Conservation (phyloP, 352 stramenopile genomes). For the Salisapilia sapeloensis region DNA sequence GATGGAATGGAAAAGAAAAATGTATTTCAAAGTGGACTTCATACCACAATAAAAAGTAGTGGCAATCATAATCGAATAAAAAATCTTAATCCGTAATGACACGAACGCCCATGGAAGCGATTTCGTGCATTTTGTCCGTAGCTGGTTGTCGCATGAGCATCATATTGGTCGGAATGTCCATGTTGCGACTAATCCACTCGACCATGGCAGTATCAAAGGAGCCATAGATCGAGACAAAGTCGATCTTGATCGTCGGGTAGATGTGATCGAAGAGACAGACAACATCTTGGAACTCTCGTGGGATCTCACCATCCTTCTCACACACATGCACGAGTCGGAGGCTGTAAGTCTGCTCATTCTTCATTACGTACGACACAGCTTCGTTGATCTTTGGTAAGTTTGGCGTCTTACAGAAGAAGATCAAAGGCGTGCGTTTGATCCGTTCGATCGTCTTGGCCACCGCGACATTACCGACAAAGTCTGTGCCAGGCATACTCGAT, state of each 20-base stretch:
- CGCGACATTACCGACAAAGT: conserved; percentile 25
- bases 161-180: conserved; percentile 70
- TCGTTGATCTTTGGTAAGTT: conserved; percentile 86
- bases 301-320: conserved; percentile 8
- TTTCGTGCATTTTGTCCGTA: conserved; percentile 53
- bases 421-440: conserved; percentile 61
- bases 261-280: conserved; percentile 79
- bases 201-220: conserved; percentile 57
- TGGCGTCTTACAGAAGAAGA: conserved; percentile 84
- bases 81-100: conserved; percentile 47
- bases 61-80: not conserved
- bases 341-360: conserved; percentile 79
- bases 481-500: conserved; percentile 7
- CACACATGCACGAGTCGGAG: conserved; percentile 75
- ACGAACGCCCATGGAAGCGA: conserved; percentile 55
- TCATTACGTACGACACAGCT: conserved; percentile 78
- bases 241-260: conserved; percentile 83
- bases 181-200: conserved; percentile 54
- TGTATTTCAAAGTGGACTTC: too few species aligned
- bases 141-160: conserved; percentile 83
- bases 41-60: too few species aligned
- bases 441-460: conserved; percentile 58
- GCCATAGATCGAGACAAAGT: conserved; percentile 66
- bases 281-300: conserved; percentile 17
- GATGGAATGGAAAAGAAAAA: too few species aligned